These are phyloP conservation scores for Mycosphaerelloides madeirae DNA, from an alignment of 2,329 filamentous ascomycete genomes.

Conservation along the genomic window DNA sequence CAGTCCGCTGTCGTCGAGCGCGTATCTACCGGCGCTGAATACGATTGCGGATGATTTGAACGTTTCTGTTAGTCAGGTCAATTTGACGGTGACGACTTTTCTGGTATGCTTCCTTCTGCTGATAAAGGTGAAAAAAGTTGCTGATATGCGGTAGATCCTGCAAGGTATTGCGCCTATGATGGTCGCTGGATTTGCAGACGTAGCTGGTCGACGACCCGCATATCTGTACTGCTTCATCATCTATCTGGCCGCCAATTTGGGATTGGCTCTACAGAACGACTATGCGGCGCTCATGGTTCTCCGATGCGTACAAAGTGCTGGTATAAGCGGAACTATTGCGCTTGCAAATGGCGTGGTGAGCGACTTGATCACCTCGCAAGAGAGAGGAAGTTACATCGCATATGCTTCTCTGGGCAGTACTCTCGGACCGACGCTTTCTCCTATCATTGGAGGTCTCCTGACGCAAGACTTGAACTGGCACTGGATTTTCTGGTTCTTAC, in stretches of 20 bases:
- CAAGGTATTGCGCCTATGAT: constrained; percentile 42
- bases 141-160: constrained; percentile 29
- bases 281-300: constrained; percentile 40
- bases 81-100: constrained; percentile 45
- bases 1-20: constrained; percentile 49
- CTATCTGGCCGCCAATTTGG: constrained; percentile 39
- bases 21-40: constrained; percentile 41
- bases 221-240: constrained; percentile 39
- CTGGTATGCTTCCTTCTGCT: constrained; percentile 18
- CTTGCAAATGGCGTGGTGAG: constrained; percentile 31
- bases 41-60: constrained; percentile 38
- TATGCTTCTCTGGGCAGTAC: constrained; percentile 24
- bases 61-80: constrained; percentile 34
- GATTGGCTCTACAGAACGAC: constrained; percentile 35
- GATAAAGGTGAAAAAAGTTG: neutral
- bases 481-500: constrained; percentile 44
- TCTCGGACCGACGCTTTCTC: constrained; percentile 15
- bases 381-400: constrained; percentile 36
- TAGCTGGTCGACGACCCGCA: constrained; percentile 38
- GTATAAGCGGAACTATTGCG: neutral
- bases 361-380: constrained; percentile 29
- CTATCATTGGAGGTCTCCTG: constrained; percentile 30
- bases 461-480: constrained; percentile 31
- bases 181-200: constrained; percentile 40
- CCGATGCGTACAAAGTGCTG: constrained; percentile 35